Percentiles rank a stretch among this genome's conserved stretches.
Evolutionary conservation across 1,139 yeast species (phyloP).

Genomic region (Pichia sp.): DNA sequence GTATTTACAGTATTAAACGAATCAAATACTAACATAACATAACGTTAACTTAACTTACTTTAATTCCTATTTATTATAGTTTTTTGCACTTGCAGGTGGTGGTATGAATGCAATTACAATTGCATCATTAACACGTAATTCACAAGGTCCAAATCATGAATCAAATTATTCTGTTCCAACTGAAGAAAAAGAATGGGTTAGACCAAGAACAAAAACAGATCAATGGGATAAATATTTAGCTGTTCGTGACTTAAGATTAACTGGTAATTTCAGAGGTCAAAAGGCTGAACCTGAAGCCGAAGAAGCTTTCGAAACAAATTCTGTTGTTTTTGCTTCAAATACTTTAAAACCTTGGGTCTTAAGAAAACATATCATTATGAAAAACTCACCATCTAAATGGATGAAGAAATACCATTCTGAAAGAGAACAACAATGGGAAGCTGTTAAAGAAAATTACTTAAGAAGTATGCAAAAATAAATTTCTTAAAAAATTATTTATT

Average conservation of each 20-base stretch:
- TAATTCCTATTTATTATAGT: conserved; percentile 24
- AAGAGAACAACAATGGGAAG: conserved; percentile 50
- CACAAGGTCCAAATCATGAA: conserved; percentile 29
- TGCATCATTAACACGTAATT: conserved; percentile 27
- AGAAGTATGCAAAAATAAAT: conserved; percentile 32
- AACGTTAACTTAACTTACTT: background rate
- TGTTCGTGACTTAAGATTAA: conserved; percentile 69
- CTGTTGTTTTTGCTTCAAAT: conserved; percentile 31
- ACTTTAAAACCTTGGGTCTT: conserved; percentile 31
- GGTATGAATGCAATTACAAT: conserved; percentile 33
- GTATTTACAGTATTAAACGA: too few relatives aligned
- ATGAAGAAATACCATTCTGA: conserved; percentile 30
- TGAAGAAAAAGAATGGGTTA: conserved; percentile 30
- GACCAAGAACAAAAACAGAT: conserved; percentile 50
- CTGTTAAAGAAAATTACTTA: conserved; percentile 53
- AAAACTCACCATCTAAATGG: conserved; percentile 32
- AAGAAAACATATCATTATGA: conserved; percentile 32
- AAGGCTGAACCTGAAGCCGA: conserved; percentile 65
- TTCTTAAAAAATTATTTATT: background rate
- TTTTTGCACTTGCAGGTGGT: conserved; percentile 48
- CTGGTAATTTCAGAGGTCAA: conserved; percentile 71
- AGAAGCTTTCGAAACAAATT: conserved; percentile 57
- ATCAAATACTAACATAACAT: background rate
- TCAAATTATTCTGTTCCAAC: conserved; percentile 23
- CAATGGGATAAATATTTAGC: conserved; percentile 44